Conservation (phyloP, 139 green algal genomes). For the Chlamydomonas sphaeroides region DNA sequence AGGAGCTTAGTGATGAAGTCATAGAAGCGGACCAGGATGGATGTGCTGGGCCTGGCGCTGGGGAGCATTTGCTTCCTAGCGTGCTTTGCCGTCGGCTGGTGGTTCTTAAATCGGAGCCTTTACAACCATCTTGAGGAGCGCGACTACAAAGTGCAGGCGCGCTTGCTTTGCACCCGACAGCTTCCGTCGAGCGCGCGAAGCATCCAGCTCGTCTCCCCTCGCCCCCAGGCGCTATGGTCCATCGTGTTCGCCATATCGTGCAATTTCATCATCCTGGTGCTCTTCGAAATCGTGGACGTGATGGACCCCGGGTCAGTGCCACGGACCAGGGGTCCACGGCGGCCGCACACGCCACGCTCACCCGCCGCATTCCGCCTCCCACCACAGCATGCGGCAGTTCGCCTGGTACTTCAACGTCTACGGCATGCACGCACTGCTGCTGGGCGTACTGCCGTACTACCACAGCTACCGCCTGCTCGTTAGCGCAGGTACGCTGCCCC, state of each 20-base stretch:
- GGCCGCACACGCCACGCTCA: too few relatives aligned
- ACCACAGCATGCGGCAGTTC: slow-evolving; percentile 69
- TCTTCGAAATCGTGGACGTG: slow-evolving; percentile 89
- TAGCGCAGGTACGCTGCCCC: slow-evolving; percentile 26
- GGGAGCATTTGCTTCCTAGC: slow-evolving; percentile 1
- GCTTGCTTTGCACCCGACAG: too few relatives aligned
- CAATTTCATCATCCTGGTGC: slow-evolving; percentile 89
- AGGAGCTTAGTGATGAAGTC: too few relatives aligned
- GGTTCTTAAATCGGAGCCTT: slow-evolving; percentile 58
- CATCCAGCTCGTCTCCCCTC: too few relatives aligned
- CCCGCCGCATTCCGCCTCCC: background rate
- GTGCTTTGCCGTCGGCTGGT: slow-evolving; percentile 56
- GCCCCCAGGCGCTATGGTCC: slow-evolving; percentile 81
- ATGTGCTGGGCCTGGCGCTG: slow-evolving; percentile 7
- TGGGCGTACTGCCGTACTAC: slow-evolving; percentile 87
- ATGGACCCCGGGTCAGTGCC: slow-evolving; percentile 68
- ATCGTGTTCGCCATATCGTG: slow-evolving; percentile 89
- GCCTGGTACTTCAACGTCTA: slow-evolving; percentile 86
- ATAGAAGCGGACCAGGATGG: background rate
- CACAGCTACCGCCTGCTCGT: slow-evolving; percentile 74
- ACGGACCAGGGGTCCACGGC: too few relatives aligned
- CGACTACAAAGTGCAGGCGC: slow-evolving; percentile 58
- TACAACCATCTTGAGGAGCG: slow-evolving; percentile 64
- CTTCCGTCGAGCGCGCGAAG: too few relatives aligned
- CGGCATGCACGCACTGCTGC: slow-evolving; percentile 81